Evolutionary conservation across 306 rosid genomes (phyloP).

Genomic region (Trifolium subterraneum): DNA sequence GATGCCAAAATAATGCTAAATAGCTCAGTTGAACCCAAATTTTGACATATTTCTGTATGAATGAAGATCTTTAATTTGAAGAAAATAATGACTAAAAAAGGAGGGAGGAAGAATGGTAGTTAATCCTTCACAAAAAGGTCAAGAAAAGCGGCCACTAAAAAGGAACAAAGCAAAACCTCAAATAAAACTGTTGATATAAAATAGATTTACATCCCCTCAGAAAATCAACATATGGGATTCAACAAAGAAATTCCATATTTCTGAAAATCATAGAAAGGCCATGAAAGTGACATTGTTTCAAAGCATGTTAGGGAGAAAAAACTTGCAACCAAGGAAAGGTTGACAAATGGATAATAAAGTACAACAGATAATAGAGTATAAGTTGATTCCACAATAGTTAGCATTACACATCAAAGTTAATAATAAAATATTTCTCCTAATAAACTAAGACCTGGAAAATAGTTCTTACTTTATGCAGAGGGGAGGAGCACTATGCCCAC

Average conservation of each 20-base stretch:
- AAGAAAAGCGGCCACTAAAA: slow-evolving; percentile 3
- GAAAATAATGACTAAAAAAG: background rate
- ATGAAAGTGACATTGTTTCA: slow-evolving; percentile 20
- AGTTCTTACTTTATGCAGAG: slow-evolving; percentile 80
- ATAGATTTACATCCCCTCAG: slow-evolving; percentile 1
- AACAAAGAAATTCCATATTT: slow-evolving; percentile 15
- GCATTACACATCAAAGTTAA: background rate
- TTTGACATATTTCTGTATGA: background rate
- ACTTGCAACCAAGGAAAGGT: slow-evolving; percentile 4
- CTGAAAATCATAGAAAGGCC: slow-evolving; percentile 25
- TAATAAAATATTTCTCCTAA: background rate
- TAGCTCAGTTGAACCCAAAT: background rate
- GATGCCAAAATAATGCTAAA: background rate
- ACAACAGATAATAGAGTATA: slow-evolving; percentile 1
- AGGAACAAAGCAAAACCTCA: slow-evolving; percentile 19
- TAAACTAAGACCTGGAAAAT: slow-evolving; percentile 41
- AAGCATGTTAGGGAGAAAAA: background rate
- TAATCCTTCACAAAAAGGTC: background rate
- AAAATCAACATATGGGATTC: background rate
- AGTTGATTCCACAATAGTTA: background rate
- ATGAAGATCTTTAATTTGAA: slow-evolving; percentile 6
- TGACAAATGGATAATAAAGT: background rate
- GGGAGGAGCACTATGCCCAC: slow-evolving; percentile 98
- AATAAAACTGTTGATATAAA: background rate
- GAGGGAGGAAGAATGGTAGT: slow-evolving; percentile 3